These are phyloP conservation scores for Angomonas deanei DNA, from an alignment of 208 protist species.

Conservation along the genomic window DNA sequence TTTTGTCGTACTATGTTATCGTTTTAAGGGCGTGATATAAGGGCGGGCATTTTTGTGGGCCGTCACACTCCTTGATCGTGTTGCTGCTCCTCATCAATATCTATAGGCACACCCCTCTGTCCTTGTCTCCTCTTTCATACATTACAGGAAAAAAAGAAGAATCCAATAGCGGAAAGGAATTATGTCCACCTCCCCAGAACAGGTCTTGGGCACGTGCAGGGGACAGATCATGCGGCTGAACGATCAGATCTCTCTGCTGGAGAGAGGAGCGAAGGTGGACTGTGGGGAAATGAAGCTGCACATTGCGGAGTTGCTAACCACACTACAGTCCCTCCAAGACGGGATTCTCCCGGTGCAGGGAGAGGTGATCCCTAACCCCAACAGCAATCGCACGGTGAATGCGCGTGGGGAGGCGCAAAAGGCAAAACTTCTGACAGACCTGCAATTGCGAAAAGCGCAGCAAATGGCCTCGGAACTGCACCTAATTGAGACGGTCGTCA, in stretches of 20 bases:
- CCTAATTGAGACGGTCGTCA: slow-evolving; percentile 38
- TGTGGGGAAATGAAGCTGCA: not conserved
- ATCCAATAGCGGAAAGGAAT: not conserved
- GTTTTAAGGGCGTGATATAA: too few species aligned
- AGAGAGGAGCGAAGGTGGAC: slow-evolving; percentile 4
- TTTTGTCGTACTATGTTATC: too few species aligned
- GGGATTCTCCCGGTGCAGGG: not conserved
- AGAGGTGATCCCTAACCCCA: too few species aligned
- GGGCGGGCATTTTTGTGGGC: too few species aligned
- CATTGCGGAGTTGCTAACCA: not conserved
- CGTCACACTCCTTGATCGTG: too few species aligned
- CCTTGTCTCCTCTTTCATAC: not conserved
- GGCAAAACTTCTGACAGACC: slow-evolving; percentile 20
- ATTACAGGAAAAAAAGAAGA: not conserved
- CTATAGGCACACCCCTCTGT: too few species aligned
- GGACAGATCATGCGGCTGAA: not conserved
- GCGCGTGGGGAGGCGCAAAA: not conserved
- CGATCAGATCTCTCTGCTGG: slow-evolving; percentile 4
- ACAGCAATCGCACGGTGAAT: not conserved
- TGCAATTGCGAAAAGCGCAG: slow-evolving; percentile 54
- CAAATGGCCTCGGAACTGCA: slow-evolving; percentile 62
- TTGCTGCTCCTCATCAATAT: too few species aligned
- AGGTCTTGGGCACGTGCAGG: not conserved
- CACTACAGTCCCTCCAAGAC: not conserved
- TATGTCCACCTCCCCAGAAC: not conserved